Conservation (phyloP, 2,329 filamentous ascomycete genomes). For the Epichloe sibirici region DNA sequence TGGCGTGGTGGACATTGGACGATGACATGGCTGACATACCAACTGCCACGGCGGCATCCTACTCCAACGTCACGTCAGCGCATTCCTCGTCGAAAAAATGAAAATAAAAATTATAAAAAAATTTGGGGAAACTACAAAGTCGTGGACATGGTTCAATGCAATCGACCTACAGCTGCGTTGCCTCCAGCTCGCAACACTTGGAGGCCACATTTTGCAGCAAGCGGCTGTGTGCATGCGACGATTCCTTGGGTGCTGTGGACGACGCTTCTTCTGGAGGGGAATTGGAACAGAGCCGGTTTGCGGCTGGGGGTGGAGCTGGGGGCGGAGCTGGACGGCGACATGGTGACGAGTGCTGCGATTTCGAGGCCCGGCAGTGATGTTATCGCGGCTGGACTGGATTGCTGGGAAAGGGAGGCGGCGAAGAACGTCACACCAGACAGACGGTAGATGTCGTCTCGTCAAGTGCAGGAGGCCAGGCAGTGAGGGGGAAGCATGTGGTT, state of each 20-base stretch:
- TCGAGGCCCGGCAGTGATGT: too few species aligned
- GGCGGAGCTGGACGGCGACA: constrained; percentile 33
- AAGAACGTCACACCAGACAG: too few species aligned
- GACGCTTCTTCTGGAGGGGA: constrained; percentile 74
- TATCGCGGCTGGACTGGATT: too few species aligned
- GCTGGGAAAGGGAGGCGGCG: too few species aligned
- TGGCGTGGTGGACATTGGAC: background rate
- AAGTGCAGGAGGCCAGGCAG: too few species aligned
- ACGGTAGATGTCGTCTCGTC: too few species aligned
- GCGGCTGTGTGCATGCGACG: constrained; percentile 76
- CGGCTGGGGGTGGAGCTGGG: constrained; percentile 28
- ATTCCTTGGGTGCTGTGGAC: constrained; percentile 91
- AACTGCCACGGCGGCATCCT: constrained; percentile 95
- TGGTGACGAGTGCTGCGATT: constrained; percentile 11
- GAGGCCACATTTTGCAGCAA: constrained; percentile 80
- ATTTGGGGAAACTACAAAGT: too few species aligned
- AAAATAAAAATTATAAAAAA: too few species aligned
- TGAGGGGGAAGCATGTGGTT: too few species aligned
- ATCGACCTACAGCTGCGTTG: constrained; percentile 69
- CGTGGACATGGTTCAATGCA: too few species aligned
- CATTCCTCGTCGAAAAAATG: too few species aligned
- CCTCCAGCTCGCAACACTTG: constrained; percentile 76
- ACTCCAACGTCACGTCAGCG: constrained; percentile 1
- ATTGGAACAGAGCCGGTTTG: constrained; percentile 44
- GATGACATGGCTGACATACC: constrained; percentile 31